phyloP scores from a whole-genome alignment of 1,284 basidiomycete genomes.

The Malassezia yamatoensis region DNA sequence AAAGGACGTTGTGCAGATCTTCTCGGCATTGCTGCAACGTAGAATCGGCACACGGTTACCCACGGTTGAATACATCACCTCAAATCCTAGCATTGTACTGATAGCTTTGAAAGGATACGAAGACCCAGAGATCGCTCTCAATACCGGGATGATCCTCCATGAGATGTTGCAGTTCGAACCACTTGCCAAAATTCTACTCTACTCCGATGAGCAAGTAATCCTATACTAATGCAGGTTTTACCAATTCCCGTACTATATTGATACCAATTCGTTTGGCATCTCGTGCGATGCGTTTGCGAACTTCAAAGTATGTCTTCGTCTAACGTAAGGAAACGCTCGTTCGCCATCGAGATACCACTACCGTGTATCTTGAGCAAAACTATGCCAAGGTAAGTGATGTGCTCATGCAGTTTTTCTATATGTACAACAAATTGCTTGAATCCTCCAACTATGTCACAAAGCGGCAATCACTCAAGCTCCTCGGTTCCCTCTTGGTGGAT shows the following conservation, averaged over 20 bases:
- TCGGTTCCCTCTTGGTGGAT: constrained; percentile 94
- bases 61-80: constrained; percentile 83
- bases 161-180: constrained; percentile 94
- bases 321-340: constrained; percentile 56
- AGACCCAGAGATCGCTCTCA: constrained; percentile 87
- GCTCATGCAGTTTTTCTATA: constrained; percentile 70
- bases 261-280: constrained; percentile 92
- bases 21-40: constrained; percentile 83
- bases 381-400: constrained; percentile 58
- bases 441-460: constrained; percentile 99
- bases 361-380: constrained; percentile 86
- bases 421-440: constrained; percentile 81
- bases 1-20: constrained; percentile 94
- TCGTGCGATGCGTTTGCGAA: constrained; percentile 96
- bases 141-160: constrained; percentile 93
- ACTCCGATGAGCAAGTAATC: constrained; percentile 60
- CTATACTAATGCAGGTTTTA: constrained; percentile 57
- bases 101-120: constrained; percentile 68
- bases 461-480: constrained; percentile 90
- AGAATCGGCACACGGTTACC: constrained; percentile 87
- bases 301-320: constrained; percentile 56
- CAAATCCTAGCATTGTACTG: constrained; percentile 78
- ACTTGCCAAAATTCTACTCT: constrained; percentile 75
- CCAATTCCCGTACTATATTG: constrained; percentile 90
- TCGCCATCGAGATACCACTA: constrained; percentile 91